These are phyloP conservation scores for Artemisia tridentata DNA, from an alignment of 129 eudicot genomes.

Conservation along the genomic window DNA sequence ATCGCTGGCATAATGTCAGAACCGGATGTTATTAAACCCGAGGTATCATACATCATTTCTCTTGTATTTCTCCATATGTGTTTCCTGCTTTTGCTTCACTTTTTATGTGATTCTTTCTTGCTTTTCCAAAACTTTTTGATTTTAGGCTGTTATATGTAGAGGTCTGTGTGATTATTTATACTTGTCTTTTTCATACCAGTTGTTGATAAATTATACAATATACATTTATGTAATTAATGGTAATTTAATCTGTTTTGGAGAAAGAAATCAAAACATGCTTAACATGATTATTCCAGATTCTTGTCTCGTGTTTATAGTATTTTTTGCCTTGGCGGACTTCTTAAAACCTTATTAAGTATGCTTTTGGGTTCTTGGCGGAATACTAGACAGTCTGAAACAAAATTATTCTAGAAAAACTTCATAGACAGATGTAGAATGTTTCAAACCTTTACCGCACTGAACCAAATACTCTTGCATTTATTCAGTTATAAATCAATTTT, in stretches of 20 bases:
- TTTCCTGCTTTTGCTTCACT: background rate
- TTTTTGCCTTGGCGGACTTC: background rate
- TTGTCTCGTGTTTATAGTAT: background rate
- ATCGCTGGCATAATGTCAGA: constrained; percentile 41
- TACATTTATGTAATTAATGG: background rate
- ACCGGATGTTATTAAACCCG: constrained; percentile 42
- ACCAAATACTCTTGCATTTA: background rate
- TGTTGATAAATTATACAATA: background rate
- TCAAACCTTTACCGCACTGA: background rate
- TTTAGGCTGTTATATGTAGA: constrained; percentile 15
- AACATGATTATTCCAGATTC: constrained; percentile 1
- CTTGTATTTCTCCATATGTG: constrained; percentile 10
- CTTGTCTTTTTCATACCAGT: constrained; percentile 1
- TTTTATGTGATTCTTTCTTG: background rate
- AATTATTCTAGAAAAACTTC: background rate
- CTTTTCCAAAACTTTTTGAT: background rate
- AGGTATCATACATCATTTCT: constrained; percentile 30
- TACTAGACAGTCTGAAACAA: background rate
- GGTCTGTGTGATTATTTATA: background rate
- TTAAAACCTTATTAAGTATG: background rate
- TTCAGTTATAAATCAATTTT: constrained; percentile 2
- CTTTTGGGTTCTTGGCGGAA: background rate
- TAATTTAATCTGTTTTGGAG: background rate
- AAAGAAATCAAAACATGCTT: constrained; percentile 3
- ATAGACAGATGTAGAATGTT: constrained; percentile 8